A percentile compares a stretch with the other conserved stretches of the same genome.
These are phyloP conservation scores for Yamadazyma kitorensis DNA, from an alignment of 805 yeast species.

Conservation along the genomic window DNA sequence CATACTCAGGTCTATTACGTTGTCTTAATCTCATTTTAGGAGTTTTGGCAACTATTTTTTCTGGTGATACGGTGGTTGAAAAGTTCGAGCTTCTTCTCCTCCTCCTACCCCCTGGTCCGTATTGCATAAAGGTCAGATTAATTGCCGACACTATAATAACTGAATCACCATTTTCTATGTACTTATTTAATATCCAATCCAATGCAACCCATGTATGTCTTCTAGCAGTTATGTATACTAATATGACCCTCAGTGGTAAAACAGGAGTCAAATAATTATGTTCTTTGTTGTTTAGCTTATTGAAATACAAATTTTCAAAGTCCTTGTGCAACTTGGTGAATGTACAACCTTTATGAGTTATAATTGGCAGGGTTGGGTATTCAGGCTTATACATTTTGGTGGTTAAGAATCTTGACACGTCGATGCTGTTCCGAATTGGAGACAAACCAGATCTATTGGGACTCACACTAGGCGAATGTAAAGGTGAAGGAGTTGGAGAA, in stretches of 20 bases:
- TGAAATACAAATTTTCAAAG: slow-evolving; percentile 46
- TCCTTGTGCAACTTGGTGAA: slow-evolving; percentile 45
- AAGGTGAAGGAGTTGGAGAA: slow-evolving; percentile 12
- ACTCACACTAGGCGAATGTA: slow-evolving; percentile 18
- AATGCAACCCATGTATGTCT: slow-evolving; percentile 80
- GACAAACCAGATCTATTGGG: slow-evolving; percentile 17
- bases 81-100: slow-evolving; percentile 11
- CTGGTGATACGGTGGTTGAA: slow-evolving; percentile 15
- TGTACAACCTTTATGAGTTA: slow-evolving; percentile 41
- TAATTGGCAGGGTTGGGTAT: slow-evolving; percentile 41
- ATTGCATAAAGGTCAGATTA: slow-evolving; percentile 2
- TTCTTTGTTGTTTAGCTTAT: slow-evolving; percentile 24
- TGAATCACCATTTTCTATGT: slow-evolving; percentile 64
- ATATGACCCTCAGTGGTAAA: slow-evolving; percentile 51
- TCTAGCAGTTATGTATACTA: slow-evolving; percentile 69
- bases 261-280: slow-evolving; percentile 27
- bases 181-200: slow-evolving; percentile 60
- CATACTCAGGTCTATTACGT: slow-evolving; percentile 46
- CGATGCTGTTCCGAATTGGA: slow-evolving; percentile 16
- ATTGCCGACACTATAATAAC: slow-evolving; percentile 60
- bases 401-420: slow-evolving; percentile 8
- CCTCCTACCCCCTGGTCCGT: slow-evolving; percentile 7
- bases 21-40: slow-evolving; percentile 32
- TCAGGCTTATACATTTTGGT: slow-evolving; percentile 11
- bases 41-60: slow-evolving; percentile 18